phyloP scores from a whole-genome alignment of 805 yeast species.

The Ogataea glucozyma region DNA sequence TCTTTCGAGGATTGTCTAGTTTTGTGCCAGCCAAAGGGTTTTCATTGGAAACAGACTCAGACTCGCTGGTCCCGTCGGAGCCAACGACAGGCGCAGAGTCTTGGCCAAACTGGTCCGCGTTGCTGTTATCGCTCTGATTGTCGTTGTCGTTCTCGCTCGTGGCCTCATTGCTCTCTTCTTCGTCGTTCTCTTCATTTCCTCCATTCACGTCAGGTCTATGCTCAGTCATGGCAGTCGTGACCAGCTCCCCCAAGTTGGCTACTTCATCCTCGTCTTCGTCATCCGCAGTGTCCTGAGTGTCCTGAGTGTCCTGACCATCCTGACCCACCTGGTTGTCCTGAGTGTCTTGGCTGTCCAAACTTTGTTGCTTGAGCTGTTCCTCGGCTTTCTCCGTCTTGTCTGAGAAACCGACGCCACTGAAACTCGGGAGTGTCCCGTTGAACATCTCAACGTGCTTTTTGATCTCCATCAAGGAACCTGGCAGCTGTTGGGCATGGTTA shows the following conservation, averaged over 20 bases:
- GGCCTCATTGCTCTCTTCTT: not conserved
- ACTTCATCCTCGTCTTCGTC: not conserved
- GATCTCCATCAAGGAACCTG: conserved; percentile 8
- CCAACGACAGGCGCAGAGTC: not conserved
- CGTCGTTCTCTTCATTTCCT: not conserved
- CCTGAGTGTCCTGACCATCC: too few relatives aligned
- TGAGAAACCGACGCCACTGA: not conserved
- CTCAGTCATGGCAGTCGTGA: not conserved
- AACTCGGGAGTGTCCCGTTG: conserved; percentile 5
- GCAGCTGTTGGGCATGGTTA: conserved; percentile 8
- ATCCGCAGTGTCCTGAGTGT: not conserved
- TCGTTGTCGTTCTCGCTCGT: too few relatives aligned
- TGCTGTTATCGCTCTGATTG: too few relatives aligned
- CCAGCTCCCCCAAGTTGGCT: not conserved
- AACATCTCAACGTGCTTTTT: conserved; percentile 11
- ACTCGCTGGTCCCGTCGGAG: not conserved
- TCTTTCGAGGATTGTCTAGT: conserved; percentile 23
- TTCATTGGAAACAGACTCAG: conserved; percentile 8
- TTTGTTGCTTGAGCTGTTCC: not conserved
- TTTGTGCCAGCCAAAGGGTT: conserved; percentile 18
- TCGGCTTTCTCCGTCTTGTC: not conserved
- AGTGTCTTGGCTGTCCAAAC: not conserved
- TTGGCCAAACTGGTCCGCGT: too few relatives aligned
- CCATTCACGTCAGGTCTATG: too few relatives aligned
- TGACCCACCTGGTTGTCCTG: not conserved